These are phyloP conservation scores for Larix sibirica DNA, from an alignment of 83 land plant species.

Conservation along the genomic window DNA sequence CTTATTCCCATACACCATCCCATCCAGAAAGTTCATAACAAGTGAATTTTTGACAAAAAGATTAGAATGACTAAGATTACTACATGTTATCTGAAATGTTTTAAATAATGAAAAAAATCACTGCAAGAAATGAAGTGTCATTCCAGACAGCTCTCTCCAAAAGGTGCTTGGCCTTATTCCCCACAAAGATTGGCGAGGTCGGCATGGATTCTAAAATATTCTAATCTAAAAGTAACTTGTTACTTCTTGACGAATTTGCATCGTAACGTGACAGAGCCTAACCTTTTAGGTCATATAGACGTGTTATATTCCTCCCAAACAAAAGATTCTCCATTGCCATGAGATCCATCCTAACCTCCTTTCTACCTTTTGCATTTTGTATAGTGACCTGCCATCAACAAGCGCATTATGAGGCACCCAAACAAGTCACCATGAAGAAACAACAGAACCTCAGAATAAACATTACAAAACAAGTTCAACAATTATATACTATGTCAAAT, in stretches of 20 bases:
- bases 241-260: constrained; percentile 67
- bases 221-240: constrained; percentile 75
- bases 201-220: constrained; percentile 93
- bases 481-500: too few species aligned
- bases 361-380: constrained; percentile 69
- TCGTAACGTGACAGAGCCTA: constrained; percentile 88
- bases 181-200: constrained; percentile 89
- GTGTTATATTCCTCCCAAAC: constrained; percentile 60
- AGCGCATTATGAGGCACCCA: too few species aligned
- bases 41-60: too few species aligned
- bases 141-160: constrained; percentile 99
- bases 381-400: background rate
- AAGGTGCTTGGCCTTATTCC: constrained; percentile 86
- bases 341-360: constrained; percentile 84
- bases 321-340: constrained; percentile 98
- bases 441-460: too few species aligned
- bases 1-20: too few species aligned
- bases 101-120: constrained; percentile 28
- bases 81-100: too few species aligned
- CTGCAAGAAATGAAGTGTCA: constrained; percentile 94
- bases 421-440: too few species aligned
- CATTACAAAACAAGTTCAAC: background rate
- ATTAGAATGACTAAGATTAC: too few species aligned
- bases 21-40: too few species aligned
- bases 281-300: constrained; percentile 95